Evolutionary conservation across 352 stramenopile genomes (phyloP), one percentile per base, ranked within the genome.

Genomic region (Pythium vanterpoolii): DNA sequence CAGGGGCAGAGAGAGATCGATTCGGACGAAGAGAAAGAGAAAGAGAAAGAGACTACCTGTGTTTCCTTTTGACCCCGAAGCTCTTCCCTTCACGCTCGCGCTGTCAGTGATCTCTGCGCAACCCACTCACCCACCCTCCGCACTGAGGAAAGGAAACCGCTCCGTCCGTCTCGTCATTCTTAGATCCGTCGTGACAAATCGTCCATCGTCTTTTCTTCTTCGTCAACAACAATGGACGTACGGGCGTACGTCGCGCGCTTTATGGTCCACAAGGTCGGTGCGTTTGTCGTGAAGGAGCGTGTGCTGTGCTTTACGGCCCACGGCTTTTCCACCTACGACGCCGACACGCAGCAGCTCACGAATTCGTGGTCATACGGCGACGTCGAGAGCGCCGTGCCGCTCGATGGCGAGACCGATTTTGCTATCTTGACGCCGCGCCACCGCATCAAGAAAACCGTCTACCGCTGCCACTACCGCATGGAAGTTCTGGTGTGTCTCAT

Each of bases 321-420:
- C 44, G 74, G 70, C 16, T 93, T 93, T 54, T 91, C 64, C 34
- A 93, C 83, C 18, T 72, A 86, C 58, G 81, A 91, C 45, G 62
- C 69, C 10, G 83, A 93, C 59, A 86, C 69, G 46, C 78, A 90
- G 43, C 64, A 79, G 46, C 62, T 90, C 40, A 93, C 83, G 28
- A 93, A 93, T 54, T 79, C 79, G 47, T 93, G 83, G 83, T 77
- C 81, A 3, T 93, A 93, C 57, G 75, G 86, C 40, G 83, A 93
- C 34, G 83, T 93, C 33, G 76, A 90, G 28, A 64, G 76, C 50
- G 74, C 75, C 13, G 76, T 60, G 36, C 67, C 77, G 26, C 59
- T 90, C 19, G 81, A 93, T 3, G 79, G 81, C 48, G 83, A 93
- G 68, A 87, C 58, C 21, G 83, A 93, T 44, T 87, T 93, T 49